Base-by-base conservation (phyloP, 768 basidiomycete genomes). In the Rickenella mellea region DNA sequence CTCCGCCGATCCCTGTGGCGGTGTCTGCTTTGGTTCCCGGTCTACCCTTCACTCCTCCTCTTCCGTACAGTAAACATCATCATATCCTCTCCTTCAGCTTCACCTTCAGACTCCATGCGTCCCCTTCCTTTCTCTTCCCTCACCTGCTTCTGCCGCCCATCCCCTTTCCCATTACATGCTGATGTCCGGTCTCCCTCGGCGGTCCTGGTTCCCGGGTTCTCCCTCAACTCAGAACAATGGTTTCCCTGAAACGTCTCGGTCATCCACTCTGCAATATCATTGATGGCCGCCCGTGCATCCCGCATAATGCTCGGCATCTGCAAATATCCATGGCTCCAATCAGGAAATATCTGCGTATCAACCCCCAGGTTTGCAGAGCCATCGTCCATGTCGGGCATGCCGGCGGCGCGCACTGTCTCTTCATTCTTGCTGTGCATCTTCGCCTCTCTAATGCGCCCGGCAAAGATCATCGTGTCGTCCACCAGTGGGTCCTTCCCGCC, bases 401-500 rank as follows among this genome's bases (percentile, higher is more conserved):
- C 74, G 51, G 79, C 76, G 62, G 74, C 74, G n/a, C 76, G 74
- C 1, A 70, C 69, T 25, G 80, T 61, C 35, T 65, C 62, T 52
- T 91, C 83, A 12, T 69, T 64, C 59, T 80, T 85, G 26, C 88
- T 77, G 8, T 78, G 76, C 19, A 87, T 77, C 64, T 98, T 99
- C 12, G 96, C 94, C 57, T 97, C 89, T 21, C 94, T 72, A n/a
- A 99, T 71, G 24, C 88, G 80, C 11, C 93, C 94, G 2, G 92
- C 88, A 54, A 98, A 94, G 52, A 98, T 90, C 48, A 99, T 83
- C 0, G 91, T 97, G 58, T 98, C 96, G 60, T 99, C 96, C 19
- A 96, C 91, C 53, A 99, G 89, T 0, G 94, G 89, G 48, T 85
- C 83, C 55, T 90, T 92, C 63, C 98, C 96, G 14, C 96, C 96